Base-by-base conservation (phyloP, 176 grass and related monocot species). In the Aechmea fasciata region DNA sequence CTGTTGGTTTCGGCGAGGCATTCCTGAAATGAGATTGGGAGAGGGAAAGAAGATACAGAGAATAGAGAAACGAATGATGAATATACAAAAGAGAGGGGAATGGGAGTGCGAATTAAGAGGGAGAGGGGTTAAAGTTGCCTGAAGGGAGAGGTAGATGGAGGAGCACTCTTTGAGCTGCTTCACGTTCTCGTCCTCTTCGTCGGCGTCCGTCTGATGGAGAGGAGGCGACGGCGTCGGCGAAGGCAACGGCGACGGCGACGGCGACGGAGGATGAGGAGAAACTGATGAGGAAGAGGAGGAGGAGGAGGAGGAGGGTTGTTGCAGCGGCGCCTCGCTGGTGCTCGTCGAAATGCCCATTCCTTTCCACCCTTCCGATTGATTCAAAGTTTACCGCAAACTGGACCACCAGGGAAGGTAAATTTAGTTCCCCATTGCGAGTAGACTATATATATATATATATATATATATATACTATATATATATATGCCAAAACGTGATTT, bases 141-240 rank as follows among this genome's bases (percentile, higher is more conserved):
- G 88, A 33, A 96, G 83, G 18, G 92, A 81, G 29, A 96, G 75
- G 68, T 96, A 96, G 70, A 91, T 11, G 59, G 66, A 33, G 17
- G 92, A 84, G 65, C 88, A 96, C 73, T 96, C 88, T 23, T 86
- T 88, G 76, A 96, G 92, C 78, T 96, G 92, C 78, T 89, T 96
- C 63, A 96, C 92, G 73, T 18, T 96, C 50, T 88, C 85, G 24
- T 91, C 92, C 28, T 96, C 92, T 70, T 91, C 88, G 25, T 96
- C 92, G 10, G 80, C 75, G 47, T 91, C 85, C 33, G 69, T 79
- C 52, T 61, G 66, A 72, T 96, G 92, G 50, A 88, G 77, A 9
- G 72, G 61, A 1, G 11, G 67, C 25, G 52, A 75, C 11, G 63
- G 67, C 67, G 49, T 6, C 33, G 49, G 6, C 33, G 33, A 33